These are phyloP conservation scores for Fusarium udum DNA, from an alignment of 2,329 filamentous ascomycete species.

Conservation along the genomic window DNA sequence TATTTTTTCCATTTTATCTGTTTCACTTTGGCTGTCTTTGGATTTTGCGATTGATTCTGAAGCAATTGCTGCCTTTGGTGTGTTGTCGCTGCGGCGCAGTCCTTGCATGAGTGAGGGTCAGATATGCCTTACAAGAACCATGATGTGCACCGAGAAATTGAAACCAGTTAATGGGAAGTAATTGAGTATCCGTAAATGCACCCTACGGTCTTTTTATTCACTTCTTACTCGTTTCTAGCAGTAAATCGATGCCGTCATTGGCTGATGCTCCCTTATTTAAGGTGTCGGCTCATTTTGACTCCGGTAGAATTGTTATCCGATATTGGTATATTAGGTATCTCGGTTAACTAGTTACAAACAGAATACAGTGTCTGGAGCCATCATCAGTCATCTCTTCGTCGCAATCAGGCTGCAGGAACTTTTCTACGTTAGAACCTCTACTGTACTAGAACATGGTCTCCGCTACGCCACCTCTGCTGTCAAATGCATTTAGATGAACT, in stretches of 20 bases:
- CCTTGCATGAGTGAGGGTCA: rapidly evolving
- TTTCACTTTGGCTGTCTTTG: background rate
- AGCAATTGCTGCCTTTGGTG: background rate
- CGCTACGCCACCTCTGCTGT: background rate
- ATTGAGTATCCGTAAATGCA: background rate
- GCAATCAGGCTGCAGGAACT: background rate
- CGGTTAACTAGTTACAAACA: background rate
- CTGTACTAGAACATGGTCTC: background rate
- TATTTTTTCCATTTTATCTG: background rate
- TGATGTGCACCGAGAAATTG: background rate
- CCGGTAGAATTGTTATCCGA: background rate
- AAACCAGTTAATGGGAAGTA: rapidly evolving
- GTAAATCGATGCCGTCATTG: no score
- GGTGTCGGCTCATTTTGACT: no score
- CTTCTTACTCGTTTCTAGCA: background rate
- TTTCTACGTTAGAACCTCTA: background rate
- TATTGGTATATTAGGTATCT: no score
- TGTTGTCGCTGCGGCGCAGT: background rate
- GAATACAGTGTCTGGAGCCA: background rate
- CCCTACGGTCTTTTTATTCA: no score
- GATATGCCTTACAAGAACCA: background rate
- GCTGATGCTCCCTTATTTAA: rapidly evolving
- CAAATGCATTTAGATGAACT: background rate
- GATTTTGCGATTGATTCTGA: background rate
- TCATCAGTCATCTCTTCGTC: background rate